Evolutionary conservation across 1,139 yeast genomes (phyloP).

Genomic region (Arxiozyma heterogenica): DNA sequence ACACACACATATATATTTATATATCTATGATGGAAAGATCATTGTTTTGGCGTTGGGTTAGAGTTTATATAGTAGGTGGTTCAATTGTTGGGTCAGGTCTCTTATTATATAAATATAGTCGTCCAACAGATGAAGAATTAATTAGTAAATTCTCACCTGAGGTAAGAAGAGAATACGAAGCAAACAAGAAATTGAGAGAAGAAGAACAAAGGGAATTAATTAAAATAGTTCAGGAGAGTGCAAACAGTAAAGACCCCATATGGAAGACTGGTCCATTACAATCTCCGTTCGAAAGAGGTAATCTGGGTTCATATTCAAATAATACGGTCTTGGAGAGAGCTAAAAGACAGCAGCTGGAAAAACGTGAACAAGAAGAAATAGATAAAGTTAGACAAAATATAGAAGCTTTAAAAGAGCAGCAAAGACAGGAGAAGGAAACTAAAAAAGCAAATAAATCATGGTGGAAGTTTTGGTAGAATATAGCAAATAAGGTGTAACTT

Average conservation of each 20-base stretch:
- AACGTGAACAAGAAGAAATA: slow-evolving; percentile 1
- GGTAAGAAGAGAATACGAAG: slow-evolving; percentile 64
- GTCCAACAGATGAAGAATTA: slow-evolving; percentile 77
- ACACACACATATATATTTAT: not conserved
- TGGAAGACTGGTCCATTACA: slow-evolving; percentile 70
- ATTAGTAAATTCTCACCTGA: slow-evolving; percentile 75
- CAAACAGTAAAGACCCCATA: slow-evolving; percentile 61
- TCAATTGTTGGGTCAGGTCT: slow-evolving; percentile 62
- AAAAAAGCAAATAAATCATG: slow-evolving; percentile 10
- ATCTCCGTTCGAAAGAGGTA: slow-evolving; percentile 51
- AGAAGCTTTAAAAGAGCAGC: slow-evolving; percentile 29
- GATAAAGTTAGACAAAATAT: not conserved
- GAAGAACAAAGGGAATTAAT: slow-evolving; percentile 59
- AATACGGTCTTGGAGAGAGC: not conserved
- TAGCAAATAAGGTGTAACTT: not conserved
- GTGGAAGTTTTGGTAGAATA: slow-evolving; percentile 9
- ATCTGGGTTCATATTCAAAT: slow-evolving; percentile 3
- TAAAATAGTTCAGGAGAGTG: slow-evolving; percentile 52
- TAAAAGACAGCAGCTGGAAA: not conserved
- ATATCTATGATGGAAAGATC: slow-evolving; percentile 33
- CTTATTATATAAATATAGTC: slow-evolving; percentile 55
- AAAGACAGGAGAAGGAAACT: slow-evolving; percentile 37
- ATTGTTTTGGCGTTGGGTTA: slow-evolving; percentile 50
- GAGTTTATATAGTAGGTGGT: slow-evolving; percentile 51
- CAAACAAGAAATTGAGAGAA: slow-evolving; percentile 52